Conservation (phyloP, 192 early-diverging fungal genomes). For the Allomyces javanicus region DNA sequence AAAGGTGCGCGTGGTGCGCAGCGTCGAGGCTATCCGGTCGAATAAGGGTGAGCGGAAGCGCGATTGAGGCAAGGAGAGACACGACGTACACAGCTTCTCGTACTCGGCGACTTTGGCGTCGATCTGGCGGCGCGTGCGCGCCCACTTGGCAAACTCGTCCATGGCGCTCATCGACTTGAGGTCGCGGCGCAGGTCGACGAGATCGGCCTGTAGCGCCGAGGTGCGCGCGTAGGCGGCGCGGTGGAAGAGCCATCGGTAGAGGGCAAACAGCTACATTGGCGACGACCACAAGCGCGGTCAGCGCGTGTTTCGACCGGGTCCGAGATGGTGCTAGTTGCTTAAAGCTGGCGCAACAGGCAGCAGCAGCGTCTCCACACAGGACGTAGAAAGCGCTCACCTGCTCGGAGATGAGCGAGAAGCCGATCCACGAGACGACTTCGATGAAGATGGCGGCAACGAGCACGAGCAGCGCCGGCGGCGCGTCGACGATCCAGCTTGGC, state of each 20-base stretch:
- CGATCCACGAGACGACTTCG: not conserved
- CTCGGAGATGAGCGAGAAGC: not conserved
- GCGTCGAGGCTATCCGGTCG: not conserved
- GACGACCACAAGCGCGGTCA: no score
- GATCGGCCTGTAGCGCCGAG: not conserved
- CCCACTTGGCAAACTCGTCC: constrained; percentile 85
- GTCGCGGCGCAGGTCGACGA: not conserved
- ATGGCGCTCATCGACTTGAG: not conserved
- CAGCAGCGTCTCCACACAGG: not conserved
- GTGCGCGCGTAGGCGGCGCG: not conserved
- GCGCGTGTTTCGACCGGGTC: no score
- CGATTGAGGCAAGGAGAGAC: not conserved
- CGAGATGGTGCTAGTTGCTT: no score
- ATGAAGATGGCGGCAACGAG: not conserved
- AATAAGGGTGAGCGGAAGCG: not conserved
- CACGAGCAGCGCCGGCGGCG: not conserved
- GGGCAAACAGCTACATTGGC: not conserved
- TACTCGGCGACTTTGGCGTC: constrained; percentile 51
- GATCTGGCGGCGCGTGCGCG: constrained; percentile 59
- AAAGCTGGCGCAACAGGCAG: no score
- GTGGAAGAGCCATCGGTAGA: not conserved
- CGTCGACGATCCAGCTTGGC: not conserved
- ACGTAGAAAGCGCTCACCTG: not conserved
- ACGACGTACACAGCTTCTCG: constrained; percentile 38
- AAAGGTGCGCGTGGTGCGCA: not conserved